These are phyloP conservation scores for Fistulinella cinereoalba DNA, from an alignment of 1,284 basidiomycete genomes.

Conservation along the genomic window DNA sequence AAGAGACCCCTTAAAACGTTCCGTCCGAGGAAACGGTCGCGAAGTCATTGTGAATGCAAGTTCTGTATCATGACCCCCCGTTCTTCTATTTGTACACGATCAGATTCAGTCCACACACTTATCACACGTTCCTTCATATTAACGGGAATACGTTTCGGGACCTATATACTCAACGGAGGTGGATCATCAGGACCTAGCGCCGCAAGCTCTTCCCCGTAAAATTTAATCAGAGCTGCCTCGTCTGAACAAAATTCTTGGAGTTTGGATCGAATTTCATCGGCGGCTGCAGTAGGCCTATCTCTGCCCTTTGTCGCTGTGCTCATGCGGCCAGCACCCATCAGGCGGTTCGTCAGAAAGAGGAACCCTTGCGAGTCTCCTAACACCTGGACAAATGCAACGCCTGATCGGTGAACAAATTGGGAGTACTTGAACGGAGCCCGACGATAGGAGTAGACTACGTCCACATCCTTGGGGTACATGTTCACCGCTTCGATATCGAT, in stretches of 20 bases:
- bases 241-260: slow-evolving; percentile 70
- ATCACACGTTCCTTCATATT: slow-evolving; percentile 9
- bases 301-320: slow-evolving; percentile 52
- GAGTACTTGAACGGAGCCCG: slow-evolving; percentile 74
- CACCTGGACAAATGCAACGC: slow-evolving; percentile 85
- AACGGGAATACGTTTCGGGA: slow-evolving; percentile 9
- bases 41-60: slow-evolving; percentile 71
- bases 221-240: slow-evolving; percentile 48
- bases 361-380: slow-evolving; percentile 78
- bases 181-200: slow-evolving; percentile 57
- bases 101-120: slow-evolving; percentile 1
- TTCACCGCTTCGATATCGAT: slow-evolving; percentile 82
- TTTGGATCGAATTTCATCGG: slow-evolving; percentile 59
- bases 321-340: slow-evolving; percentile 68
- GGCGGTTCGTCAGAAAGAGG: slow-evolving; percentile 83
- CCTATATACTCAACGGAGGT: slow-evolving; percentile 49
- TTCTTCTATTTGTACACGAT: slow-evolving; percentile 1
- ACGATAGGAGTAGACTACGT: slow-evolving; percentile 89
- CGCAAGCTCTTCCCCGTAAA: slow-evolving; percentile 75
- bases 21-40: slow-evolving; percentile 67
- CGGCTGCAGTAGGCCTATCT: slow-evolving; percentile 47
- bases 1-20: slow-evolving; percentile 59
- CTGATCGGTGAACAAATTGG: slow-evolving; percentile 87
- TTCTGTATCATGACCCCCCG: slow-evolving; percentile 53
- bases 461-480: slow-evolving; percentile 74